Evolutionary conservation across 805 yeast genomes (phyloP), one percentile per base, ranked within the genome.

Genomic region (Ogataea dorogensis): DNA sequence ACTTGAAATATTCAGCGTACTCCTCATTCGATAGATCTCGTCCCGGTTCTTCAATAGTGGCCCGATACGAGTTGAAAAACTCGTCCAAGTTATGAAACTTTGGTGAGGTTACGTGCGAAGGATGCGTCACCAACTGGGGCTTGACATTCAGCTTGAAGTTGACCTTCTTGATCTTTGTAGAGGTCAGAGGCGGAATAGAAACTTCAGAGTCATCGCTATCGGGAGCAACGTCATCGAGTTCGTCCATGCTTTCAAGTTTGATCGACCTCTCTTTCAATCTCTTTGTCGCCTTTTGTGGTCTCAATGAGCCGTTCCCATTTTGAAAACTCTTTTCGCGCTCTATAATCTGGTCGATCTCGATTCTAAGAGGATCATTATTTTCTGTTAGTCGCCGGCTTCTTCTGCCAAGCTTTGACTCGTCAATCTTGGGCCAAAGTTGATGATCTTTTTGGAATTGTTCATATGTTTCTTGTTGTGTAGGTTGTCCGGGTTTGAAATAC

Each of bases 1-100:
- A 75, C 0, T 58, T 51, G 27, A 87, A 63, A 14, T 75, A 70
- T n/a, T 59, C 59, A 1, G 77, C 70, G 43, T 74, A 86, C 47
- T 87, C 94, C 31, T 77, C 80, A 5, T 51, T 42, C 0, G 75
- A 55, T 31, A 80, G 57, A 46, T 81, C 87, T 19, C 53, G 47
- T 7, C 53, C 53, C 1, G 59, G 54, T 21, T 59, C 64, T 37
- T 81, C 89, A 21, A 79, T 79, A 11, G 83, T 58, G 0, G 75
- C 64, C 38, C 66, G 71, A 56, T 68, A 85, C 0, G 86, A 77
- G n/a, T 60, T 44, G 20, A 85, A 59, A 43, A 70, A 75, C 1
- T 56, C 64, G 5, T 59, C 63, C 25, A 83, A 45, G 14, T 59
- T 57, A 5, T 54, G 44, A 43, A 57, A 75, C 33, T 66, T 51